A percentile compares a stretch with the other conserved stretches of the same genome.
These are phyloP conservation scores for Globisporangium canariense DNA, from an alignment of 352 stramenopile genomes.

Conservation along the genomic window DNA sequence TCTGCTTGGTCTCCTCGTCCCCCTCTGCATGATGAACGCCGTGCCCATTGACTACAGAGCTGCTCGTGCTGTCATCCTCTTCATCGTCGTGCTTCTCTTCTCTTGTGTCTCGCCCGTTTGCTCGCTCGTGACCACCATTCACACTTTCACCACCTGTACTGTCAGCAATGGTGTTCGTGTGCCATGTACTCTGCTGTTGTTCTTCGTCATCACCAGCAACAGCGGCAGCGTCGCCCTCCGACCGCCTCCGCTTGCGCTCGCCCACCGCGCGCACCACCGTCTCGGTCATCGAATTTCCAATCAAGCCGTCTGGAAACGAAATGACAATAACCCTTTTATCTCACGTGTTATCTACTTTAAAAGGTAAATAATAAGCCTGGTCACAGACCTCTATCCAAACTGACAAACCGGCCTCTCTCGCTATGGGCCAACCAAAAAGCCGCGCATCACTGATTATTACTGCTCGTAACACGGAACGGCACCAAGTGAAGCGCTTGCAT, in stretches of 20 bases:
- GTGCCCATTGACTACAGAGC: background rate
- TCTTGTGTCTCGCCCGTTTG: background rate
- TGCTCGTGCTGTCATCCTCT: background rate
- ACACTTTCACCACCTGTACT: no score
- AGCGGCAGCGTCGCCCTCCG: conserved; percentile 3
- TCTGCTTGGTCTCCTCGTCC: conserved; percentile 3
- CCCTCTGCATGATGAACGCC: background rate
- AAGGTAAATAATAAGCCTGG: background rate
- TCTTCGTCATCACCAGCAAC: background rate
- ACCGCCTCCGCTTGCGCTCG: conserved; percentile 13
- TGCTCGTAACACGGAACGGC: background rate
- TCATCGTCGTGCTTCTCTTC: background rate
- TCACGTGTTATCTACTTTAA: background rate
- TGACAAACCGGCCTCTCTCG: conserved; percentile 1
- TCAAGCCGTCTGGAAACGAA: background rate
- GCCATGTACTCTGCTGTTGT: background rate
- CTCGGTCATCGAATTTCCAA: background rate
- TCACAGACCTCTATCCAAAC: background rate
- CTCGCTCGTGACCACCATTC: background rate
- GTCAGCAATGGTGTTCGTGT: background rate
- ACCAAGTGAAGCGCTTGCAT: background rate
- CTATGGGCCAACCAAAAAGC: conserved; percentile 12
- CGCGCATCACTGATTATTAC: background rate
- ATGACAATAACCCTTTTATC: background rate
- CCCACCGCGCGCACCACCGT: background rate